These are phyloP conservation scores for Acacia melanoxylon DNA, from an alignment of 306 rosid genomes.

Conservation along the genomic window DNA sequence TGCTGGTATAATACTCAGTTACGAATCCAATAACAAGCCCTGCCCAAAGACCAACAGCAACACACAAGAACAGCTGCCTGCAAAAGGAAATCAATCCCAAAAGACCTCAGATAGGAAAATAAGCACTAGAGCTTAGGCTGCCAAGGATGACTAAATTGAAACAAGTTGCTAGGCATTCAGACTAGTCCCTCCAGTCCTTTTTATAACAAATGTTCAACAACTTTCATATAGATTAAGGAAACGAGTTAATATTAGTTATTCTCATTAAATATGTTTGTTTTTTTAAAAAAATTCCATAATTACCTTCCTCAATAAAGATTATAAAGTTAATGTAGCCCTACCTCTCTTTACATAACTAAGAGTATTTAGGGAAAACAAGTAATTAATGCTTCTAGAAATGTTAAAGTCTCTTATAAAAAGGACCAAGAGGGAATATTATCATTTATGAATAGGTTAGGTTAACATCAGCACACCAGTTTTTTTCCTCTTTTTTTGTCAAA, in stretches of 20 bases:
- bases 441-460: neutral
- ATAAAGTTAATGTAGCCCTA: neutral
- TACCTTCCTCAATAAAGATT: neutral
- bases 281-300: neutral
- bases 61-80: constrained; percentile 70
- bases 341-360: neutral
- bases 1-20: constrained; percentile 73
- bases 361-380: neutral
- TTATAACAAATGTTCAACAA: neutral
- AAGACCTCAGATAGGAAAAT: neutral
- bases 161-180: neutral
- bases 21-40: constrained; percentile 49
- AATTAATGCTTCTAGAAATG: neutral
- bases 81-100: constrained; percentile 18
- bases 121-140: neutral
- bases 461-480: neutral
- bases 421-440: neutral
- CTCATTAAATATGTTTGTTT: neutral
- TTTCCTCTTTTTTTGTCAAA: neutral
- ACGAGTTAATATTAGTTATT: neutral
- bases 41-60: constrained; percentile 54
- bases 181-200: neutral
- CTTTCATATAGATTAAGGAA: neutral
- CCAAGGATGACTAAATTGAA: neutral
- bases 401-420: neutral